Evolutionary conservation across 441 rosid species (phyloP).

Genomic region (Metrosideros polymorpha): DNA sequence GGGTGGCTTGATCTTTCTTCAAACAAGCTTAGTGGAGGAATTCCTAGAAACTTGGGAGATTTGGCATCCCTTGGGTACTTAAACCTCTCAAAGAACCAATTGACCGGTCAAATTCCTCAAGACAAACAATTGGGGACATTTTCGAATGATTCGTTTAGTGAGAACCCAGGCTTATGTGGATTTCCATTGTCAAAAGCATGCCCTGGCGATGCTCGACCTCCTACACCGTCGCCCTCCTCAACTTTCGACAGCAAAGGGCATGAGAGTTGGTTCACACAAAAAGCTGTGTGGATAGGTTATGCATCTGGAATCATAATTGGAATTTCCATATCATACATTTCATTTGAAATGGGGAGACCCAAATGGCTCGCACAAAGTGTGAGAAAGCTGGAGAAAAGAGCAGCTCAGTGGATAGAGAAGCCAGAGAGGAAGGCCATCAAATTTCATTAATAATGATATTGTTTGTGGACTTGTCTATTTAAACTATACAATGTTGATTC

Average conservation of each 20-base stretch:
- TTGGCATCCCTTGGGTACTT: neutral
- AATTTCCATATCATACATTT: neutral
- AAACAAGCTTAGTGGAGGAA: neutral
- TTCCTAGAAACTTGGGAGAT: neutral
- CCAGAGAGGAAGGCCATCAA: neutral
- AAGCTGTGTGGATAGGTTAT: neutral
- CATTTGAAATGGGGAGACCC: neutral
- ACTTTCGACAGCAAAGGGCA: rapidly evolving
- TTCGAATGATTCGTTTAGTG: neutral
- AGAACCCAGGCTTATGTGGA: neutral
- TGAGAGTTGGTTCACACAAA: neutral
- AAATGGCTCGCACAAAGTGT: neutral
- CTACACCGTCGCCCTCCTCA: neutral
- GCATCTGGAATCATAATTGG: neutral
- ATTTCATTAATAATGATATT: neutral
- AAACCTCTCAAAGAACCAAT: neutral
- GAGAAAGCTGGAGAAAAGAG: neutral
- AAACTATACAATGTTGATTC: neutral
- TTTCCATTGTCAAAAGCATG: neutral
- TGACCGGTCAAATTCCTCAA: neutral
- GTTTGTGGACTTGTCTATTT: neutral
- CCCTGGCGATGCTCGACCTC: neutral
- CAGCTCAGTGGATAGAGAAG: neutral
- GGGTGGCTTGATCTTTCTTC: neutral
- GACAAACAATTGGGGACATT: neutral